Evolutionary conservation across 768 basidiomycete genomes (phyloP).

Genomic region (Podaxis sp.): DNA sequence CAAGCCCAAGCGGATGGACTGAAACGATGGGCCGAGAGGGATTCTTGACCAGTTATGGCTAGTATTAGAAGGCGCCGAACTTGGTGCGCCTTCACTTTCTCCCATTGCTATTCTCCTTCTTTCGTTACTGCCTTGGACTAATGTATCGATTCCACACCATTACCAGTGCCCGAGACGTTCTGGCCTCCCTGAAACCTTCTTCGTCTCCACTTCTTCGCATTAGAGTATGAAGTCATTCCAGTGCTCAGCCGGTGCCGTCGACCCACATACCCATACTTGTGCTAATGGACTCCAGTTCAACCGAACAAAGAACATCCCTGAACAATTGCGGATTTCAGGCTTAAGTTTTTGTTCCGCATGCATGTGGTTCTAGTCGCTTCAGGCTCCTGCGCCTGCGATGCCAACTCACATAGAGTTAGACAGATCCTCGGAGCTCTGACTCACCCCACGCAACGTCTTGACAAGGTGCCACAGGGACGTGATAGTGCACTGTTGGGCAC

Average conservation of each 20-base stretch:
- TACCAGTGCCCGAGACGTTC: neutral
- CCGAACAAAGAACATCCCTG: neutral
- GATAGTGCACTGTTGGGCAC: too few species aligned
- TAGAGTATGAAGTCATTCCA: neutral
- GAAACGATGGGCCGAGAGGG: constrained; percentile 47
- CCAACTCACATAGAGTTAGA: neutral
- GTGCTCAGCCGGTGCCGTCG: neutral
- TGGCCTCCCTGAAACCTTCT: neutral
- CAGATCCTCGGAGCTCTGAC: neutral
- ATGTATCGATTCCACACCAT: neutral
- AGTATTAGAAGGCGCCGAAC: neutral
- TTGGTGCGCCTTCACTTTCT: constrained; percentile 1
- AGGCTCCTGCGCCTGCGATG: neutral
- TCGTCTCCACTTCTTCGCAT: neutral
- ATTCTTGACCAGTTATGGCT: neutral
- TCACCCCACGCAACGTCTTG: neutral
- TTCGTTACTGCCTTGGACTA: neutral
- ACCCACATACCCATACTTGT: neutral
- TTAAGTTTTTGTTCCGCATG: neutral
- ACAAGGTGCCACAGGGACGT: neutral
- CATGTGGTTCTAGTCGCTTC: neutral
- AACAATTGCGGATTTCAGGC: neutral
- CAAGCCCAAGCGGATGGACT: constrained; percentile 55
- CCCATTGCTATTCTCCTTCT: neutral
- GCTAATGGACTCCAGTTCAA: neutral